Base-by-base conservation (phyloP, 805 yeast species). In the Torulaspora gathmanii region DNA sequence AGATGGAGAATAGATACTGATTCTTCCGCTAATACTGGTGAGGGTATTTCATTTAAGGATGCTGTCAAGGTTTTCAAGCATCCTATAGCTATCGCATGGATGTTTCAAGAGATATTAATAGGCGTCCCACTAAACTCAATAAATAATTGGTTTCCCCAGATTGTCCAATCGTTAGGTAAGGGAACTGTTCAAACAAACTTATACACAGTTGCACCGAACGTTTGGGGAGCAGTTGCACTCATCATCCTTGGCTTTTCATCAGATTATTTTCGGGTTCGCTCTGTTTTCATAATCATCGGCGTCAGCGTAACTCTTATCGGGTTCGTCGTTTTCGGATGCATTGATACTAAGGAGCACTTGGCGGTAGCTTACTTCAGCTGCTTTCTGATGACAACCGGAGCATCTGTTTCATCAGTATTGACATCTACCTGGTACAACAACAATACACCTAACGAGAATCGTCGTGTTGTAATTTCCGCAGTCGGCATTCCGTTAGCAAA, bases 401-500 rank as follows among this genome's bases (percentile, higher is more conserved):
- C 72, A 7, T 64, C 73, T 3, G 73, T 76, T 9, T 70, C 77
- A 2, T 73, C 78, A 2, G 78, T 74, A 4, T 57, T 74, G 34
- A 70, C 74, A 1, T 72, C 77, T 1, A 71, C 78, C 1, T 74
- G 78, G 79, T 74, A 72, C 50, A 72, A 69, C 43, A 74, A 74
- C 55, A 74, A 74, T 46, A 71, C 71, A 2, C 76, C 77, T 4
- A 71, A 72, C 44, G 71, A 66, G 42, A 69, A 68, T 41, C 60
- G 75, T 35, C 68, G 78, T 45, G 76, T 70, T 9, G 74, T 72
- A 16, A 59, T 74, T 34, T 67, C 75, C 5, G 73, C 78, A 4
- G 69, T 73, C 15, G 78, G 77, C 36, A 72, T 77, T 51, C 80
- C 80, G 3, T 67, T 77, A 45, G 81, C 80, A 16, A 78, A 78